These are phyloP conservation scores for Triangularia setosa DNA, from an alignment of 2,329 filamentous ascomycete species.

Conservation along the genomic window DNA sequence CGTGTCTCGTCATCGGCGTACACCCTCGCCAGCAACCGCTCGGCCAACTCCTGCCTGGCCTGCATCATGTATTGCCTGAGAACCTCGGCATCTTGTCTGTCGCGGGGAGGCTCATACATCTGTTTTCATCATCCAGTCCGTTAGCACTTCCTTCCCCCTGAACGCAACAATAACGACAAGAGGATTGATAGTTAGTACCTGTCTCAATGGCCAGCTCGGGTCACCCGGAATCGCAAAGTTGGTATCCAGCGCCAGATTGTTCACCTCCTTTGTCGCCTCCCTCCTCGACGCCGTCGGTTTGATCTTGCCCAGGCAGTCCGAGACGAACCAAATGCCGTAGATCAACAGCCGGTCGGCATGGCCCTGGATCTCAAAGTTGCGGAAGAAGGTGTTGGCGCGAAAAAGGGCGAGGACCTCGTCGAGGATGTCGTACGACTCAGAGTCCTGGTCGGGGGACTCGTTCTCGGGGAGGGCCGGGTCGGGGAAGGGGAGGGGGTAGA, in stretches of 20 bases:
- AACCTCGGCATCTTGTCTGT: slow-evolving; percentile 84
- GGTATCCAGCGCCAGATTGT: slow-evolving; percentile 83
- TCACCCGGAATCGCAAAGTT: slow-evolving; percentile 95
- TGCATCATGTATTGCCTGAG: slow-evolving; percentile 87
- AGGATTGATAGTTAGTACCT: slow-evolving; percentile 55
- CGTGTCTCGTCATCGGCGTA: slow-evolving; percentile 75
- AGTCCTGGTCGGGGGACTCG: slow-evolving; percentile 73
- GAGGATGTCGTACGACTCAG: slow-evolving; percentile 91
- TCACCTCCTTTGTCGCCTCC: slow-evolving; percentile 68
- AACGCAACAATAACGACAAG: no score
- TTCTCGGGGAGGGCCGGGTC: slow-evolving; percentile 53
- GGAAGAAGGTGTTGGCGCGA: slow-evolving; percentile 97
- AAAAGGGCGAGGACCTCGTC: slow-evolving; percentile 92
- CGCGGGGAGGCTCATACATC: slow-evolving; percentile 85
- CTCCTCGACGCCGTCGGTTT: slow-evolving; percentile 64
- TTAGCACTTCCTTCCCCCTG: not conserved
- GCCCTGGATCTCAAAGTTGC: slow-evolving; percentile 98
- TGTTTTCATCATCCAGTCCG: slow-evolving; percentile 26
- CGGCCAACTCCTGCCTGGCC: slow-evolving; percentile 86
- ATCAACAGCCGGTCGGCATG: slow-evolving; percentile 90
- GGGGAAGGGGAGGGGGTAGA: slow-evolving; percentile 71
- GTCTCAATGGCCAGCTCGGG: slow-evolving; percentile 87
- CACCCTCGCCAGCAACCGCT: slow-evolving; percentile 76
- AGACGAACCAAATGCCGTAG: slow-evolving; percentile 94
- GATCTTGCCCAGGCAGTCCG: slow-evolving; percentile 85